Evolutionary conservation across 176 grass and related monocot species (phyloP).

Genomic region (Alopecurus myosuroides): DNA sequence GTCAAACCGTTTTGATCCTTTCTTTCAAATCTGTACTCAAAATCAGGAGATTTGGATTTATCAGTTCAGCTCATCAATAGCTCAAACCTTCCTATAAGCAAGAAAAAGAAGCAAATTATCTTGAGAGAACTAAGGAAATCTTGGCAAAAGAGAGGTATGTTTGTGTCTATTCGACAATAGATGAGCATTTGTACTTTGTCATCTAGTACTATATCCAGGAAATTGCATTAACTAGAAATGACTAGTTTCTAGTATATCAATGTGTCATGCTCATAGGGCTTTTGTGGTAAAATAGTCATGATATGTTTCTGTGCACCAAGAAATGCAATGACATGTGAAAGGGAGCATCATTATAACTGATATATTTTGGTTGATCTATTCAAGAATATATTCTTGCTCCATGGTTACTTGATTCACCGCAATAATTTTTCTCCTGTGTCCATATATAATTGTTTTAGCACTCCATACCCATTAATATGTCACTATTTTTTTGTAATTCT

Average conservation of each 20-base stretch:
- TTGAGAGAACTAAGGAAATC: slow-evolving; percentile 49
- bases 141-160: slow-evolving; percentile 51
- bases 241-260: neutral
- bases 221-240: slow-evolving; percentile 19
- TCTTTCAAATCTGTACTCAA: slow-evolving; percentile 82
- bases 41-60: slow-evolving; percentile 88
- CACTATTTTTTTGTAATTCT: slow-evolving; percentile 5
- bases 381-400: neutral
- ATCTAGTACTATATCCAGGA: neutral
- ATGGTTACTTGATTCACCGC: slow-evolving; percentile 2
- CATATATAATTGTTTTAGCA: neutral
- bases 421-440: neutral
- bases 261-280: neutral
- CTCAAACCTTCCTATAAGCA: slow-evolving; percentile 9
- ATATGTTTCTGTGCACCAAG: neutral
- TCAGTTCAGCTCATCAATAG: slow-evolving; percentile 42
- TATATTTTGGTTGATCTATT: neutral
- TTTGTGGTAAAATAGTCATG: neutral
- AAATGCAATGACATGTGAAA: neutral
- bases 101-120: slow-evolving; percentile 46
- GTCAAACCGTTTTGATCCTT: slow-evolving; percentile 87
- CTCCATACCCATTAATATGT: neutral
- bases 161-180: neutral
- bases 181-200: neutral
- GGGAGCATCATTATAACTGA: neutral